Percentiles rank a stretch among this genome's conserved stretches.
Evolutionary conservation across 2,329 filamentous ascomycete species (phyloP).

Genomic region (Stemphylium lycopersici): DNA sequence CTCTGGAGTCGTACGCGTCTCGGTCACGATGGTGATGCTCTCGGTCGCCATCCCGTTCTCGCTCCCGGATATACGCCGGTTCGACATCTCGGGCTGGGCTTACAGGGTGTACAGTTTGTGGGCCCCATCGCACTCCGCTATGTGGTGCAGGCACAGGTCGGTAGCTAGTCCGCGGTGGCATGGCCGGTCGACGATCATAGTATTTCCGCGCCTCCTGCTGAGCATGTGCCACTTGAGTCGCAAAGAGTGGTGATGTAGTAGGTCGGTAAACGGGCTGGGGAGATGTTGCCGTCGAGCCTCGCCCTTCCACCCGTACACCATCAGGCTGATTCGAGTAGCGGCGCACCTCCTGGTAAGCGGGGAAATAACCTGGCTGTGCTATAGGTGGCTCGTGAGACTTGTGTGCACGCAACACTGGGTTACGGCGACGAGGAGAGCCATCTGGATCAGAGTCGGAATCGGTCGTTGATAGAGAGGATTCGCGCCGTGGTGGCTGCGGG

Average conservation of each 20-base stretch:
- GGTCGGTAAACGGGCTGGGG: slow-evolving; percentile 51
- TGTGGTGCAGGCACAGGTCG: slow-evolving; percentile 23
- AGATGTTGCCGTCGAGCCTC: slow-evolving; percentile 25
- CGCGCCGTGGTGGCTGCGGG: slow-evolving; percentile 39
- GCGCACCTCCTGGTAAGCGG: slow-evolving; percentile 38
- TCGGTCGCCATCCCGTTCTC: slow-evolving; percentile 25
- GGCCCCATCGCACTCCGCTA: slow-evolving; percentile 32
- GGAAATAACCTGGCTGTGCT: slow-evolving; percentile 49
- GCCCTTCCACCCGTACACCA: slow-evolving; percentile 19
- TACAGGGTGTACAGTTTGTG: slow-evolving; percentile 17
- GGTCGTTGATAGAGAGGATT: slow-evolving; percentile 43
- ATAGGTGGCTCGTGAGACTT: slow-evolving; percentile 52
- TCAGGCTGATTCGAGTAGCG: slow-evolving; percentile 36
- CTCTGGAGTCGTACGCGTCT: slow-evolving; percentile 15
- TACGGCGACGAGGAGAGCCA: slow-evolving; percentile 32
- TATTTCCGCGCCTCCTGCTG: slow-evolving; percentile 36
- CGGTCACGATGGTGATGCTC: slow-evolving; percentile 21
- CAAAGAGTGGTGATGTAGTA: slow-evolving; percentile 54
- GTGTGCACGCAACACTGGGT: slow-evolving; percentile 47
- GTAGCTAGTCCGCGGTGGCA: slow-evolving; percentile 37
- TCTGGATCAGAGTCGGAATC: slow-evolving; percentile 41
- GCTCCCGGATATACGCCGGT: slow-evolving; percentile 22
- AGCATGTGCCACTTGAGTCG: slow-evolving; percentile 52
- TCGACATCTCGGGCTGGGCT: slow-evolving; percentile 33
- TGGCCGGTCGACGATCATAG: slow-evolving; percentile 37